Percentiles rank a stretch among this genome's conserved stretches.
These are phyloP conservation scores for Coemansia sp. DNA, from an alignment of 192 early-diverging fungal species.

Conservation along the genomic window DNA sequence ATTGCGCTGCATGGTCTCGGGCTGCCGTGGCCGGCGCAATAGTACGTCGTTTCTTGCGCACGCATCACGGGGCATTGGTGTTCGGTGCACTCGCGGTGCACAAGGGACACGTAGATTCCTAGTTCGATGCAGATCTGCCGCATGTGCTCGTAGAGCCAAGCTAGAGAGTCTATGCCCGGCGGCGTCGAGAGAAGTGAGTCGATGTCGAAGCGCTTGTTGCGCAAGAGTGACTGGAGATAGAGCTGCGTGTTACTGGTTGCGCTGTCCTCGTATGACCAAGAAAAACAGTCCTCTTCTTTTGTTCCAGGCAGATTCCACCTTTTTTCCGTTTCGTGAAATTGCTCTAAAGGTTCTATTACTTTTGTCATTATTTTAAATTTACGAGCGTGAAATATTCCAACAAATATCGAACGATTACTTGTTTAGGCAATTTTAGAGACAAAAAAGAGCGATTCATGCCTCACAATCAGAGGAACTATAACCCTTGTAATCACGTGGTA, in stretches of 20 bases:
- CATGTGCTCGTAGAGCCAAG: slow-evolving; percentile 92
- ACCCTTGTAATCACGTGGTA: too few species aligned
- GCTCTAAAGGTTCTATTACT: background rate
- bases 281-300: slow-evolving; percentile 40
- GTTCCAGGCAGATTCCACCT: slow-evolving; percentile 28
- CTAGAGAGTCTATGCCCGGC: slow-evolving; percentile 53
- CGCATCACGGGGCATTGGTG: slow-evolving; percentile 89
- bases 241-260: slow-evolving; percentile 62
- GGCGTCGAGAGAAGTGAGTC: slow-evolving; percentile 64
- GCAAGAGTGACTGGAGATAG: slow-evolving; percentile 74
- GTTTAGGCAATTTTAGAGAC: too few species aligned
- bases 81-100: slow-evolving; percentile 74
- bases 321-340: background rate
- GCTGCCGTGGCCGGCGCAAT: slow-evolving; percentile 86
- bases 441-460: too few species aligned
- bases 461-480: too few species aligned
- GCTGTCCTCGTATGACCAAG: slow-evolving; percentile 42
- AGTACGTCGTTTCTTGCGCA: slow-evolving; percentile 85
- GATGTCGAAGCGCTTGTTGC: slow-evolving; percentile 62
- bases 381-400: too few species aligned
- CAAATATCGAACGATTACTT: too few species aligned
- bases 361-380: too few species aligned
- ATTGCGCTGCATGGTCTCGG: slow-evolving; percentile 81
- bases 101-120: slow-evolving; percentile 66
- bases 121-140: slow-evolving; percentile 87